Conservation (phyloP, 2,329 filamentous ascomycete genomes). For the Scedosporium minutisporum region DNA sequence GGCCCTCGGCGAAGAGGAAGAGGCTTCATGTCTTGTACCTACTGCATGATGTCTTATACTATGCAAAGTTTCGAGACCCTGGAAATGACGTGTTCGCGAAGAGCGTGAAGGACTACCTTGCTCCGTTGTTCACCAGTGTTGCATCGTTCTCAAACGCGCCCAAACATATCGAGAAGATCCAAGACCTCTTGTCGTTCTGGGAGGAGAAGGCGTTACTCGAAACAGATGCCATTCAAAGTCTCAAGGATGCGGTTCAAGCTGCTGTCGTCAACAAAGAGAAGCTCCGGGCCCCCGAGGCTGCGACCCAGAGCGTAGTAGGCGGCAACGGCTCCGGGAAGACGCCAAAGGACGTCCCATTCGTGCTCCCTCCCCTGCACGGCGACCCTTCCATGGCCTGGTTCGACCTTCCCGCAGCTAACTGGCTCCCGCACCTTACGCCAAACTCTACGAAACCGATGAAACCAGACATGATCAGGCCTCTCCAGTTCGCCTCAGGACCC, state of each 20-base stretch:
- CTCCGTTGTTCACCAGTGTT: constrained; percentile 51
- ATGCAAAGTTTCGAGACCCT: constrained; percentile 45
- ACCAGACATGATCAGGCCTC: constrained; percentile 57
- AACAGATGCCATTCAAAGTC: constrained; percentile 39
- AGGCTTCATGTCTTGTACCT: constrained; percentile 70
- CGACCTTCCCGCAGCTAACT: constrained; percentile 72
- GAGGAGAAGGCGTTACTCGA: constrained; percentile 54
- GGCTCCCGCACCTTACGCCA: constrained; percentile 68
- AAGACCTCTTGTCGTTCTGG: constrained; percentile 61
- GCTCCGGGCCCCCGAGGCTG: constrained; percentile 12
- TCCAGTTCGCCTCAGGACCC: constrained; percentile 59
- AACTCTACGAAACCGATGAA: constrained; percentile 69
- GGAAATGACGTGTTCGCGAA: constrained; percentile 42
- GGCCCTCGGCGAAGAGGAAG: constrained; percentile 39
- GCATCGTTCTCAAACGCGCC: constrained; percentile 49
- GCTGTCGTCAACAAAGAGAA: constrained; percentile 15
- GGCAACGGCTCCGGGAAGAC: constrained; percentile 11
- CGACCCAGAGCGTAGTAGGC: constrained; percentile 12
- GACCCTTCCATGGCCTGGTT: constrained; percentile 66
- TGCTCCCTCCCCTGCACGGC: constrained; percentile 69
- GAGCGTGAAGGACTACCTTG: constrained; percentile 48
- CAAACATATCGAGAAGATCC: constrained; percentile 57
- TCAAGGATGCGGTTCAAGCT: constrained; percentile 48
- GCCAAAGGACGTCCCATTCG: constrained; percentile 52
- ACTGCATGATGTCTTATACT: constrained; percentile 68